phyloP scores from a whole-genome alignment of 257 asterid species.

The Petunia secreta region DNA sequence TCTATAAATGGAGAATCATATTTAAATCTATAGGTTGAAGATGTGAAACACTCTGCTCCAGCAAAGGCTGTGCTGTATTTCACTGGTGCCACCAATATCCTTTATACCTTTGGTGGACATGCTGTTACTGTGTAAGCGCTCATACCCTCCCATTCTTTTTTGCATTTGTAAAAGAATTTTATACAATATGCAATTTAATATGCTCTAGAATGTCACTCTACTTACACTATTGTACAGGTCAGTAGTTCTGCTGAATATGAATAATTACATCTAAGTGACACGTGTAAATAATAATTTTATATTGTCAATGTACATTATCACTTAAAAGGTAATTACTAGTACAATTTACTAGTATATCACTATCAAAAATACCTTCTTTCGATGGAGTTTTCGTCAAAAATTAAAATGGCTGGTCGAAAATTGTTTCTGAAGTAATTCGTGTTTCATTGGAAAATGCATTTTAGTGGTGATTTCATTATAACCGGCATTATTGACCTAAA shows the following conservation, averaged over 20 bases:
- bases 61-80: conserved; percentile 74
- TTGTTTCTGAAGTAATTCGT: too few relatives aligned
- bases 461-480: too few relatives aligned
- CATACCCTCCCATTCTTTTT: background rate
- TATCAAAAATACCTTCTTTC: too few relatives aligned
- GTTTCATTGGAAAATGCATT: too few relatives aligned
- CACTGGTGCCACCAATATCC: conserved; percentile 97
- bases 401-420: too few relatives aligned
- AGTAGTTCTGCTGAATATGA: background rate
- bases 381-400: too few relatives aligned
- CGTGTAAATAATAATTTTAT: background rate
- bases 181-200: background rate
- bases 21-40: conserved; percentile 51
- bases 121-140: conserved; percentile 93
- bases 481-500: too few relatives aligned
- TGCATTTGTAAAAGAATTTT: background rate
- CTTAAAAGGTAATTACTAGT: too few relatives aligned
- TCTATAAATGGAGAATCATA: background rate
- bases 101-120: conserved; percentile 96
- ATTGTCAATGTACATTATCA: too few relatives aligned
- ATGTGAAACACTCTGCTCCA: conserved; percentile 81
- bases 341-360: too few relatives aligned
- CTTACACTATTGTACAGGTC: background rate
- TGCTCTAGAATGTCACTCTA: background rate
- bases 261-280: background rate